Conservation (phyloP, 2,329 filamentous ascomycete genomes). For the Exserohilum turcica region DNA sequence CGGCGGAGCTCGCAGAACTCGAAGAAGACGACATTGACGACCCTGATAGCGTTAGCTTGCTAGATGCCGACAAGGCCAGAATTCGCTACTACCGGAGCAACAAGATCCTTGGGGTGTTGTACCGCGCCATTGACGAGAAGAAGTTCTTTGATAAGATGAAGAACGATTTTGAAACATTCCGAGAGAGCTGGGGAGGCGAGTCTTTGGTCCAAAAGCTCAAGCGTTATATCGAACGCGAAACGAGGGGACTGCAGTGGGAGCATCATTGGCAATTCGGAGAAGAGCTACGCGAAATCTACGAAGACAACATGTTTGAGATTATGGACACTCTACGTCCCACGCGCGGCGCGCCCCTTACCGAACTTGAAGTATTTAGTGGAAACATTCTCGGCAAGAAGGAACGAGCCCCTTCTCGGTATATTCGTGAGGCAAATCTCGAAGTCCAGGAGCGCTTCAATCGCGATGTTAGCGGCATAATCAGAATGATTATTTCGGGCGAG, state of each 20-base stretch:
- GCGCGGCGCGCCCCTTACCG: slow-evolving; percentile 36
- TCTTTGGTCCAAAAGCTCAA: slow-evolving; percentile 45
- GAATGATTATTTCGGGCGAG: slow-evolving; percentile 52
- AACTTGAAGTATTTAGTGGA: slow-evolving; percentile 59
- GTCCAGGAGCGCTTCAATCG: slow-evolving; percentile 50
- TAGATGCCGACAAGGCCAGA: slow-evolving; percentile 50
- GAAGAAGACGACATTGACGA: slow-evolving; percentile 46
- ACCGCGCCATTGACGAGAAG: slow-evolving; percentile 73
- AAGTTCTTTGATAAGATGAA: slow-evolving; percentile 58
- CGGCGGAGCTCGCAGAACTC: slow-evolving; percentile 29
- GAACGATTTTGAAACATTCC: slow-evolving; percentile 17
- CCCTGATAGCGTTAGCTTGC: slow-evolving; percentile 34
- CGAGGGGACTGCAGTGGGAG: slow-evolving; percentile 49
- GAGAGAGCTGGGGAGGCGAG: slow-evolving; percentile 7
- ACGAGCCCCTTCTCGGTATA: slow-evolving; percentile 40
- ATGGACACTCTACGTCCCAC: slow-evolving; percentile 49
- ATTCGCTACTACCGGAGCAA: slow-evolving; percentile 68
- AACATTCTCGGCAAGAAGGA: slow-evolving; percentile 60
- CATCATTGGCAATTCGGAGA: slow-evolving; percentile 49
- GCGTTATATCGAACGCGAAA: slow-evolving; percentile 47
- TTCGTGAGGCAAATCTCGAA: slow-evolving; percentile 36
- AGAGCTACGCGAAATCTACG: slow-evolving; percentile 56
- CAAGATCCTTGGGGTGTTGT: slow-evolving; percentile 72
- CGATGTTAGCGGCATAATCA: slow-evolving; percentile 51
- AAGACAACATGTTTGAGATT: slow-evolving; percentile 56